Evolutionary conservation across 2,329 filamentous ascomycete species (phyloP).

Genomic region (Trichoderma atroviride): DNA sequence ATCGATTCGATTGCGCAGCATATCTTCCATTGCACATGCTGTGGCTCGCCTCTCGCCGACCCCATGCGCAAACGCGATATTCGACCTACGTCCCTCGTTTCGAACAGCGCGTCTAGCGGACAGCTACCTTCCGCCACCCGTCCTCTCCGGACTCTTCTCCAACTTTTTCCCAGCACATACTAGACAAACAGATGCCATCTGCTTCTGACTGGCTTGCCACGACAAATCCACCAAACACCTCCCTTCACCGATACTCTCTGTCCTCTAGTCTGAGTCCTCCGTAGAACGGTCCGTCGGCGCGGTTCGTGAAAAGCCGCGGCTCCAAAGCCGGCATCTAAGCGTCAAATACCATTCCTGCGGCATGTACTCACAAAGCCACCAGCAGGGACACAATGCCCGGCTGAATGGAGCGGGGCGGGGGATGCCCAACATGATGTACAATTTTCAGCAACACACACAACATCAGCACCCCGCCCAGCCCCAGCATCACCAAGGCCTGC

Average conservation of each 20-base stretch:
- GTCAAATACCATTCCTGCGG: conserved; percentile 39
- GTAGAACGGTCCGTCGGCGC: conserved; percentile 38
- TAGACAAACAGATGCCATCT: conserved; percentile 34
- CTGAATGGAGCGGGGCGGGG: conserved; percentile 64
- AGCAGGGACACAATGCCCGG: conserved; percentile 74
- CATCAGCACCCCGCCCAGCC: conserved; percentile 66
- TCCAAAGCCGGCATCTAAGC: conserved; percentile 29
- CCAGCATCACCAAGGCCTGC: conserved; percentile 64
- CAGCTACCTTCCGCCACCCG: conserved; percentile 31
- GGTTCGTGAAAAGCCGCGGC: conserved; percentile 26
- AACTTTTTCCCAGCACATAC: conserved; percentile 18
- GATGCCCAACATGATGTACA: conserved; percentile 68
- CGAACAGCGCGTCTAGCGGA: conserved; percentile 38
- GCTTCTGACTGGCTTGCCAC: conserved; percentile 28
- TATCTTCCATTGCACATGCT: conserved; percentile 30
- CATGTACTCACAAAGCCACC: conserved; percentile 75
- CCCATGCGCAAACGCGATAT: conserved; percentile 47
- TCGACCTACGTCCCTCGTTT: conserved; percentile 37
- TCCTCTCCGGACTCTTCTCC: conserved; percentile 23
- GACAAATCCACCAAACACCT: conserved; percentile 18
- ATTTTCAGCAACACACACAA: conserved; percentile 64
- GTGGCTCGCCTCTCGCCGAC: conserved; percentile 32
- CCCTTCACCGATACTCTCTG: conserved; percentile 27
- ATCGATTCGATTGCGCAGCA: conserved; percentile 21
- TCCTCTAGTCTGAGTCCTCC: conserved; percentile 31